Conservation (phyloP, 768 basidiomycete genomes). For the Lactarius sp. region DNA sequence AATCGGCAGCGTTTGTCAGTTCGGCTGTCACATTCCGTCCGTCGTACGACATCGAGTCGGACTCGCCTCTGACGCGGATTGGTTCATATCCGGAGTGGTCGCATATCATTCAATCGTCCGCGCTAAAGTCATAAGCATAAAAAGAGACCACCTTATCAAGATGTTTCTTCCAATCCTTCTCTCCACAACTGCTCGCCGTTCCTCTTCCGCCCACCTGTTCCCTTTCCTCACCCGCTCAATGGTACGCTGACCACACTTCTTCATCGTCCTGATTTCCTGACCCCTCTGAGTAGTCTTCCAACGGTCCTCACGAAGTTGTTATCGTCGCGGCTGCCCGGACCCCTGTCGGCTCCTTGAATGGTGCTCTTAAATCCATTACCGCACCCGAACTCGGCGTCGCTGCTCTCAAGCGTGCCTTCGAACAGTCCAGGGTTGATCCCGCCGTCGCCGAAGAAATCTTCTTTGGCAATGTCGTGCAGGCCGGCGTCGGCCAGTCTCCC, state of each 20-base stretch:
- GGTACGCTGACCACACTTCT: slow-evolving; percentile 23
- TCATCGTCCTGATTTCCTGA: not conserved
- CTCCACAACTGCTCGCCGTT: slow-evolving; percentile 40
- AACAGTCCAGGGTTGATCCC: slow-evolving; percentile 73
- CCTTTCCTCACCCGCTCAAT: slow-evolving; percentile 29
- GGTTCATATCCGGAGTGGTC: slow-evolving; percentile 25
- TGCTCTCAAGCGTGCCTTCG: slow-evolving; percentile 88
- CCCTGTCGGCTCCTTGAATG: slow-evolving; percentile 90
- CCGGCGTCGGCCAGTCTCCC: slow-evolving; percentile 96
- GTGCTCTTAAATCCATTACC: slow-evolving; percentile 79
- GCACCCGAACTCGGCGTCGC: slow-evolving; percentile 87
- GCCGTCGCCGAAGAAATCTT: slow-evolving; percentile 89
- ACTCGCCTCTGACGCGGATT: slow-evolving; percentile 24
- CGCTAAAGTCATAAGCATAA: not conserved
- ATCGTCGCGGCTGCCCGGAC: slow-evolving; percentile 94
- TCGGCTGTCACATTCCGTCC: slow-evolving; percentile 4
- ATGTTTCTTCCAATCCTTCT: slow-evolving; percentile 31
- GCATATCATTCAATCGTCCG: slow-evolving; percentile 11
- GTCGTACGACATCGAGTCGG: slow-evolving; percentile 22
- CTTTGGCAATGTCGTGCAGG: slow-evolving; percentile 97
- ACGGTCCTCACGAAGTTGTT: slow-evolving; percentile 70
- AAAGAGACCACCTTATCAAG: not conserved
- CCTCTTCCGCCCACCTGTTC: slow-evolving; percentile 32
- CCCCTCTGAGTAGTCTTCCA: slow-evolving; percentile 30
- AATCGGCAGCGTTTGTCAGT: slow-evolving; percentile 20